Evolutionary conservation across 1,139 yeast genomes (phyloP).

Genomic region (Kurtzmaniella quercitrusa): DNA sequence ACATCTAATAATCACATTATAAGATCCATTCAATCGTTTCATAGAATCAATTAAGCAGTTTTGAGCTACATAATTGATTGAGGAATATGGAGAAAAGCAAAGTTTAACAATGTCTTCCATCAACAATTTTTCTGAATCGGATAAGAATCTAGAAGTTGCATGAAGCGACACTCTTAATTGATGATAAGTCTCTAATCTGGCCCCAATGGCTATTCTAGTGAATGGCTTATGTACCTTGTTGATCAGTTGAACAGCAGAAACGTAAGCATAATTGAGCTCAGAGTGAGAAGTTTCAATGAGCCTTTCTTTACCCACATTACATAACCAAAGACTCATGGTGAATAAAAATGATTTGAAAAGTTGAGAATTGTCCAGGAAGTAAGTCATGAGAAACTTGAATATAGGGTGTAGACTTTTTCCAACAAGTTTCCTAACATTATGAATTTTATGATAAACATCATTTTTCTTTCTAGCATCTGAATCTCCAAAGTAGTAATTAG

Average conservation of each 20-base stretch:
- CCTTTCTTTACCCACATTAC: slow-evolving; percentile 77
- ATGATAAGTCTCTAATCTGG: slow-evolving; percentile 75
- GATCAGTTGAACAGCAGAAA: slow-evolving; percentile 35
- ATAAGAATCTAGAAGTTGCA: slow-evolving; percentile 70
- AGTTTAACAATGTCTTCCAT: slow-evolving; percentile 66
- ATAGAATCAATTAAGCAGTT: slow-evolving; percentile 64
- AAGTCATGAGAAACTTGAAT: slow-evolving; percentile 42
- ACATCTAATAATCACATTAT: slow-evolving; percentile 44
- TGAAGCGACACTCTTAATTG: slow-evolving; percentile 70
- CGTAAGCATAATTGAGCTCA: slow-evolving; percentile 31
- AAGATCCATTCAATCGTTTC: slow-evolving; percentile 71
- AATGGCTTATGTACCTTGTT: slow-evolving; percentile 60
- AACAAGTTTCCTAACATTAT: slow-evolving; percentile 54
- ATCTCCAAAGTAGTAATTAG: slow-evolving; percentile 54
- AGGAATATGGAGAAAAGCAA: slow-evolving; percentile 68
- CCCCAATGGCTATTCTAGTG: slow-evolving; percentile 74
- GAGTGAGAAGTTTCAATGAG: slow-evolving; percentile 54
- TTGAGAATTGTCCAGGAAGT: slow-evolving; percentile 65
- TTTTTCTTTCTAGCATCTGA: slow-evolving; percentile 46
- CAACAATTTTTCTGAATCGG: slow-evolving; percentile 60
- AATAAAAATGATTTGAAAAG: slow-evolving; percentile 62
- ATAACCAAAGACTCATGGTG: slow-evolving; percentile 74
- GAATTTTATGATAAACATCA: slow-evolving; percentile 56
- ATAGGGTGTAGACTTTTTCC: slow-evolving; percentile 68
- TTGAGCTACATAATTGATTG: slow-evolving; percentile 70